phyloP scores from a whole-genome alignment of 2,329 filamentous ascomycete species.

The Harringtonia aguacate region DNA sequence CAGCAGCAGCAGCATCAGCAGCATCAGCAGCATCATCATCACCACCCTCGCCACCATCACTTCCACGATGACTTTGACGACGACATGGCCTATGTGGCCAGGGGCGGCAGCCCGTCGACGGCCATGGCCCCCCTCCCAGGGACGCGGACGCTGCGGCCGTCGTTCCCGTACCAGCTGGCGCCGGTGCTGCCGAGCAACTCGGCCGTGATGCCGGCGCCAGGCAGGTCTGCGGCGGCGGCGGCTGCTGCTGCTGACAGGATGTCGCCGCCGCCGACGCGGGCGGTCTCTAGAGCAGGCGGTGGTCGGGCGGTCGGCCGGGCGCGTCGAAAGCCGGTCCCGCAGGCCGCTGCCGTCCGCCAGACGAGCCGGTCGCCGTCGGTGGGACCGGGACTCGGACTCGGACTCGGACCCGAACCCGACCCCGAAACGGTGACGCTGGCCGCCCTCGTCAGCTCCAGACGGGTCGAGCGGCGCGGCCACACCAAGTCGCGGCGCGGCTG shows the following conservation, averaged over 20 bases:
- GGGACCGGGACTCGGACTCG: neutral
- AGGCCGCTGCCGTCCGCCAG: too few relatives aligned
- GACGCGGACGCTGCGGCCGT: too few relatives aligned
- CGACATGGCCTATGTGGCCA: neutral
- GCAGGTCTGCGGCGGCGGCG: too few relatives aligned
- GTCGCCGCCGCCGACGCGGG: too few relatives aligned
- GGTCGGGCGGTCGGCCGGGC: too few relatives aligned
- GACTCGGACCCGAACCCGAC: neutral
- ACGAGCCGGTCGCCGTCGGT: too few relatives aligned
- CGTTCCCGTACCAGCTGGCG: neutral
- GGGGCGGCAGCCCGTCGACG: neutral
- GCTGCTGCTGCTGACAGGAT: too few relatives aligned
- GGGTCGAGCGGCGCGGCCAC: constrained; percentile 47
- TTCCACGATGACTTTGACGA: neutral
- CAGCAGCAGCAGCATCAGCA: neutral
- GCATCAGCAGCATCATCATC: neutral
- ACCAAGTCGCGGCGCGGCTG: constrained; percentile 57
- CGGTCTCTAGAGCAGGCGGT: too few relatives aligned
- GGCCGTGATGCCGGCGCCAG: neutral
- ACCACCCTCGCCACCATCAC: neutral
- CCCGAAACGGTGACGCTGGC: too few relatives aligned
- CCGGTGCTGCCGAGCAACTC: neutral
- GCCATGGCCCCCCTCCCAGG: neutral
- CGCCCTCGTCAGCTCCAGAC: constrained; percentile 18
- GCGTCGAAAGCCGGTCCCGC: too few relatives aligned